Percentiles rank a stretch among this genome's conserved stretches.
Conservation (phyloP, 176 grass and related monocot species). For the Poa pratensis region DNA sequence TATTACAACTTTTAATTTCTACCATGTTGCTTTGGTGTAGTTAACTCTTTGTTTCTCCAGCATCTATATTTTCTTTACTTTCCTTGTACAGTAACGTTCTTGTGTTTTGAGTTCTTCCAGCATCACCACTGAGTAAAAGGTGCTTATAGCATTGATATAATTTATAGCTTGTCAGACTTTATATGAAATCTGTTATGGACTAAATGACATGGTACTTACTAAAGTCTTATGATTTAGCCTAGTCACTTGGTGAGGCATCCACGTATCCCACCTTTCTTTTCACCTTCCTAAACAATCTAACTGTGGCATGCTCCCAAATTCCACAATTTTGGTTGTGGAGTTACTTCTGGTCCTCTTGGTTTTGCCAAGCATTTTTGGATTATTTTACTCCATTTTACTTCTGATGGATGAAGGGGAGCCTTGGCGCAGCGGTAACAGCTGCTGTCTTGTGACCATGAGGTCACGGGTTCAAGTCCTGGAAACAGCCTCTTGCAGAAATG, state of each 20-base stretch:
- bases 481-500: too few species aligned
- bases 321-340: background rate
- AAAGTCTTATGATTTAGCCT: background rate
- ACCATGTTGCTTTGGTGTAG: background rate
- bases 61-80: conserved; percentile 9
- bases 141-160: background rate
- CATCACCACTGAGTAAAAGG: background rate
- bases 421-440: too few species aligned
- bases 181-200: background rate
- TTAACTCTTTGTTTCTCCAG: background rate
- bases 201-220: background rate
- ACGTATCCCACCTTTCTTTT: background rate
- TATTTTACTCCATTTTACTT: background rate
- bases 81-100: background rate
- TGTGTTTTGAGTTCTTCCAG: background rate
- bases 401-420: too few species aligned
- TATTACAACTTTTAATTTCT: conserved; percentile 4
- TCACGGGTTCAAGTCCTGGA: too few species aligned
- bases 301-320: background rate
- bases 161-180: background rate
- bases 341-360: background rate
- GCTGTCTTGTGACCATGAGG: too few species aligned
- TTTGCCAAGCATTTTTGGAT: background rate
- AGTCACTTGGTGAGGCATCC: background rate
- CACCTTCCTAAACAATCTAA: conserved; percentile 11